Evolutionary conservation across 129 eudicot genomes (phyloP).

Genomic region (Kitagawia praeruptora): DNA sequence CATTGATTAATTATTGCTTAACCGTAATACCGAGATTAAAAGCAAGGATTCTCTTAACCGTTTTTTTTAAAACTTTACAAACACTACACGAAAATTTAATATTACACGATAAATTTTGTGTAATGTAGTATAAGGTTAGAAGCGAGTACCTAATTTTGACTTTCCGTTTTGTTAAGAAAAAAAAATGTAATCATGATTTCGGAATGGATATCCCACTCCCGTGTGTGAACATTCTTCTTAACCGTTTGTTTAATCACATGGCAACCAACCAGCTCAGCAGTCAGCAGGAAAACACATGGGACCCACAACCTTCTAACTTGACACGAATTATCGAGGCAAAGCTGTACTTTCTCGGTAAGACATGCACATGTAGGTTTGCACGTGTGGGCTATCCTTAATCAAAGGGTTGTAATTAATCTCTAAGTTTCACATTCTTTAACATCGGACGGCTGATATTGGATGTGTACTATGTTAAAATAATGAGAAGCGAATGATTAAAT

Average conservation of each 20-base stretch:
- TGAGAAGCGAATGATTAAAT: conserved; percentile 11
- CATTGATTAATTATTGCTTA: background rate
- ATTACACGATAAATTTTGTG: too few species aligned
- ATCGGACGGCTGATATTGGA: conserved; percentile 4
- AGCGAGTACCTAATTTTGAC: too few species aligned
- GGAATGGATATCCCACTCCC: too few species aligned
- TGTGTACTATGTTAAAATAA: background rate
- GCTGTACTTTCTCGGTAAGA: conserved; percentile 8
- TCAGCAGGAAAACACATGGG: conserved; percentile 1
- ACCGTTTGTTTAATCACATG: conserved; percentile 5
- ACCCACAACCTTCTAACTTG: background rate
- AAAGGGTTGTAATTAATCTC: background rate
- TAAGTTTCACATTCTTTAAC: too few species aligned
- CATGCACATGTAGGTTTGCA: conserved; percentile 9
- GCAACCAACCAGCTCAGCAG: conserved; percentile 8
- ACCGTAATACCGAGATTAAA: conserved; percentile 7
- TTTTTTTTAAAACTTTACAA: too few species aligned
- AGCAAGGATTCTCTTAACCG: conserved; percentile 2
- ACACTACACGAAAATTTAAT: too few species aligned
- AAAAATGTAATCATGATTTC: too few species aligned
- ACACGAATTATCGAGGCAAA: conserved; percentile 10
- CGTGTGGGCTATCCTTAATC: conserved; percentile 9
- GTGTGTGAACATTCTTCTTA: too few species aligned
- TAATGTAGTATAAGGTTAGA: too few species aligned
- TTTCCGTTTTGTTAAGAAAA: too few species aligned